phyloP scores from a whole-genome alignment of 2,329 filamentous ascomycete genomes.

The Neonectria sp. region DNA sequence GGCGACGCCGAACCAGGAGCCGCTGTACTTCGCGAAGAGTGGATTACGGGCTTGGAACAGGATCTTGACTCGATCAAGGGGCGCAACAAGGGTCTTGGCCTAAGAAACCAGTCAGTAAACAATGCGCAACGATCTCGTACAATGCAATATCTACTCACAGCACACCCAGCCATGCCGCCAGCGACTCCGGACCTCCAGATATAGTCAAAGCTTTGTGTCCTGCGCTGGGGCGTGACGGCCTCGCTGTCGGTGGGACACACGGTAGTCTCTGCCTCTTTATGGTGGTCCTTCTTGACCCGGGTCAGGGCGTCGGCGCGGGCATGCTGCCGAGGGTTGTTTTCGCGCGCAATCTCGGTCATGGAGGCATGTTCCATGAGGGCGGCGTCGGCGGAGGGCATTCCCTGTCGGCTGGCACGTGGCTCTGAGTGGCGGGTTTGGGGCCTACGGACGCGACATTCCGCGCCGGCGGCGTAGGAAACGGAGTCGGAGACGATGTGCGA shows the following conservation, averaged over 20 bases:
- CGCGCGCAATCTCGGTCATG: conserved; percentile 66
- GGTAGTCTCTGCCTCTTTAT: conserved; percentile 53
- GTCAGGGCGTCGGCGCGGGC: conserved; percentile 36
- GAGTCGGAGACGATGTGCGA: conserved; percentile 34
- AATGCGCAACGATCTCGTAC: neutral
- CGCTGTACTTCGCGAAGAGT: conserved; percentile 92
- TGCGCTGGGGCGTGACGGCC: conserved; percentile 59
- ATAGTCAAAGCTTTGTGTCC: conserved; percentile 83
- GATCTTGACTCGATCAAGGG: conserved; percentile 98
- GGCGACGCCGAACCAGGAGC: conserved; percentile 88
- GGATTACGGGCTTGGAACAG: conserved; percentile 97
- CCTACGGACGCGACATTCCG: conserved; percentile 47
- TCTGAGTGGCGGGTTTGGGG: conserved; percentile 32
- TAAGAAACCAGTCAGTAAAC: conserved; percentile 54
- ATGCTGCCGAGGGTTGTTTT: conserved; percentile 50
- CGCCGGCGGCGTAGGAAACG: conserved; percentile 29
- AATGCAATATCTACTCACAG: conserved; percentile 71
- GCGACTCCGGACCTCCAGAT: conserved; percentile 86
- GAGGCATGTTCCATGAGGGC: conserved; percentile 71
- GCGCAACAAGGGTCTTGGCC: conserved; percentile 96
- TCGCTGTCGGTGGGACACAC: conserved; percentile 67
- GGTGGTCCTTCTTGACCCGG: conserved; percentile 32
- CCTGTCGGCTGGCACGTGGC: conserved; percentile 48
- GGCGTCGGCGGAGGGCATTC: conserved; percentile 71
- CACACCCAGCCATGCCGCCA: conserved; percentile 92